A percentile compares a stretch with the other conserved stretches of the same genome.
These are phyloP conservation scores for Globisporangium cystogenes DNA, from an alignment of 352 stramenopile genomes.

Conservation along the genomic window DNA sequence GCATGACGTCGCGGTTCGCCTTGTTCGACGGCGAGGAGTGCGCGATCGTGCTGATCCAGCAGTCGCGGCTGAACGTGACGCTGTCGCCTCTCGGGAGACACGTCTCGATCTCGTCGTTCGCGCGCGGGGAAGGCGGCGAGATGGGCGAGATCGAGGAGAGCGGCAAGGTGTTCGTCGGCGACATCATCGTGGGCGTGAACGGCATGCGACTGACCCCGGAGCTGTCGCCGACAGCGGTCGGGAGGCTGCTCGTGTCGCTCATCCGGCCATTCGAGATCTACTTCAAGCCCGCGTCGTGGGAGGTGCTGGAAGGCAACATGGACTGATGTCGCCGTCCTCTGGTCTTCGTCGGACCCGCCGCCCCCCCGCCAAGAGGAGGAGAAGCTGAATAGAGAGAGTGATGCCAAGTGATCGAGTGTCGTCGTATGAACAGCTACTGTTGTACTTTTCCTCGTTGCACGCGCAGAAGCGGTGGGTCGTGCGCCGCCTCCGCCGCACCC, in stretches of 20 bases:
- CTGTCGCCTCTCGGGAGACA: constrained; percentile 39
- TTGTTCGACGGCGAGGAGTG: constrained; percentile 13
- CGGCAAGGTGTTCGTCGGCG: constrained; percentile 56
- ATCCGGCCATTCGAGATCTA: constrained; percentile 41
- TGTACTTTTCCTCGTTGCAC: neutral
- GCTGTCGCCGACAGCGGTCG: constrained; percentile 36
- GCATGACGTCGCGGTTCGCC: neutral
- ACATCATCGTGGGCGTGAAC: constrained; percentile 60
- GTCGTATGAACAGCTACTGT: constrained; percentile 2
- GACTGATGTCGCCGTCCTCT: too few species aligned
- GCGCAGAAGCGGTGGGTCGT: neutral
- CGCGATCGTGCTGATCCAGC: constrained; percentile 30
- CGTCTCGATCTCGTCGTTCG: constrained; percentile 60
- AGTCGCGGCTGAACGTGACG: constrained; percentile 47
- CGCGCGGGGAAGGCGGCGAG: constrained; percentile 34
- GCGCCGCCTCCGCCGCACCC: too few species aligned
- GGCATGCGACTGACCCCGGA: constrained; percentile 15
- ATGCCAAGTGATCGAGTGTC: neutral
- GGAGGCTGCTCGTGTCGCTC: constrained; percentile 31
- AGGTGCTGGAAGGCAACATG: constrained; percentile 23
- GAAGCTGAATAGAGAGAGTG: neutral
- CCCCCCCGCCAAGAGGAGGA: too few species aligned
- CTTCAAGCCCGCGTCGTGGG: constrained; percentile 67
- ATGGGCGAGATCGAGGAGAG: constrained; percentile 64
- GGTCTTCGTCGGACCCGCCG: too few species aligned